Conservation (phyloP, 2,329 filamentous ascomycete genomes). For the Aspergillus amoenus region DNA sequence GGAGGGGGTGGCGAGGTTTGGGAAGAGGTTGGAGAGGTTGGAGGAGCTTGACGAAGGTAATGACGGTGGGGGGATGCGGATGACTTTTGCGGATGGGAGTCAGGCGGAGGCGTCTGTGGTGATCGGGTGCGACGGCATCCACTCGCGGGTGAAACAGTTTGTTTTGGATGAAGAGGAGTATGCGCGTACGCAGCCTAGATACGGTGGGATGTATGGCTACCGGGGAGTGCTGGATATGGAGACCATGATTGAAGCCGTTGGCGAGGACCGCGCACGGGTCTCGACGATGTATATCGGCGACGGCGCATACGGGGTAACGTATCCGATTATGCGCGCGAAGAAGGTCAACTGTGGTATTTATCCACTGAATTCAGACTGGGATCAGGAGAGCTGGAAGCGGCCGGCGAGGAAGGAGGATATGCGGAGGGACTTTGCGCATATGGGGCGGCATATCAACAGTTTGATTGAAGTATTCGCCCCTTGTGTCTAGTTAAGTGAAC, state of each 20-base stretch:
- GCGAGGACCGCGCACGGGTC: slow-evolving; percentile 30
- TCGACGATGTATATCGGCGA: slow-evolving; percentile 33
- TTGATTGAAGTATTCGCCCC: slow-evolving; percentile 25
- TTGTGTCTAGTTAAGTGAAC: no score
- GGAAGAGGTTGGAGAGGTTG: slow-evolving; percentile 30
- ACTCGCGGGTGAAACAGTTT: slow-evolving; percentile 28
- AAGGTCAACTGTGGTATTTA: slow-evolving; percentile 36
- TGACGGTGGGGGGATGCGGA: slow-evolving; percentile 17
- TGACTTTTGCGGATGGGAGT: slow-evolving; percentile 35
- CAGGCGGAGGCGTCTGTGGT: slow-evolving; percentile 30
- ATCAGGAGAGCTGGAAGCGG: slow-evolving; percentile 31
- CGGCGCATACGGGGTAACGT: slow-evolving; percentile 32
- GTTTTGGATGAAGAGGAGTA: slow-evolving; percentile 22
- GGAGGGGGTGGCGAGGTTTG: slow-evolving; percentile 29
- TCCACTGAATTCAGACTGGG: slow-evolving; percentile 28
- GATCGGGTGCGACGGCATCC: slow-evolving; percentile 39
- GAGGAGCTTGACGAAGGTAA: slow-evolving; percentile 11
- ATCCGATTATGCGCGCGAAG: slow-evolving; percentile 33
- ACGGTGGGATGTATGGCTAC: slow-evolving; percentile 37
- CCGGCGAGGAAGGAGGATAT: slow-evolving; percentile 31
- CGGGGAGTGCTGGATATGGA: slow-evolving; percentile 36
- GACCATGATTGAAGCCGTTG: slow-evolving; percentile 32
- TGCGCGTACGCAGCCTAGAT: slow-evolving; percentile 20
- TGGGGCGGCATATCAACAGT: slow-evolving; percentile 29
- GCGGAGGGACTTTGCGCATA: slow-evolving; percentile 24